Percentiles rank a stretch among this genome's conserved stretches.
Evolutionary conservation across 2,329 filamentous ascomycete species (phyloP).

Genomic region (Colletotrichum camelliae): DNA sequence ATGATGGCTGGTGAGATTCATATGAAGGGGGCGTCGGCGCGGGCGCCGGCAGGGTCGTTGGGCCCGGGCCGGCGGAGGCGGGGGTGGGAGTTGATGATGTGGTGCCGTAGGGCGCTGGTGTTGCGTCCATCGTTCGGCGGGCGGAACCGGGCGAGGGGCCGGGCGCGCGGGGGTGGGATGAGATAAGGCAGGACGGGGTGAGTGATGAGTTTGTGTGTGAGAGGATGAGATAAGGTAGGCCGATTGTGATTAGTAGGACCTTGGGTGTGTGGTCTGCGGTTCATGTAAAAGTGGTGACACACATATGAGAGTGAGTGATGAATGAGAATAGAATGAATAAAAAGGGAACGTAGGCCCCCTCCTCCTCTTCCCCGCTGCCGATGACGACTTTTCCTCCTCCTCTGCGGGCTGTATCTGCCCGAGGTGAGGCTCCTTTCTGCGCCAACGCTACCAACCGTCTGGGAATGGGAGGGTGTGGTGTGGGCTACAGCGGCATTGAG

Average conservation of each 20-base stretch:
- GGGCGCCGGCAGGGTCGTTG: neutral
- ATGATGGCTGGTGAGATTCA: neutral
- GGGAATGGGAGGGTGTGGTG: neutral
- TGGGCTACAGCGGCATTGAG: neutral
- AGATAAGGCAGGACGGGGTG: neutral
- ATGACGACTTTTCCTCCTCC: neutral
- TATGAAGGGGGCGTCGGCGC: neutral
- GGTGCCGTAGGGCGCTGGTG: conserved; percentile 8
- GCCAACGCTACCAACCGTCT: neutral
- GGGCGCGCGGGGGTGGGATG: neutral
- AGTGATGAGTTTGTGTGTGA: neutral
- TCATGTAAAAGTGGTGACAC: conserved; percentile 8
- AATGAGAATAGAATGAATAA: neutral
- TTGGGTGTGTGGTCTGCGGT: neutral
- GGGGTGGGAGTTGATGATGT: neutral
- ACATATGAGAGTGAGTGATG: neutral
- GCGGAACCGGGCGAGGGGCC: conserved; percentile 13
- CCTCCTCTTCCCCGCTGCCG: neutral
- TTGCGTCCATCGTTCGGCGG: conserved; percentile 12
- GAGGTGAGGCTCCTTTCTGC: neutral
- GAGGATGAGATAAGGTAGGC: neutral
- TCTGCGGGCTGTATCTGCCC: neutral
- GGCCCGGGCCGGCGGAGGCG: neutral
- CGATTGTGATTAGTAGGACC: neutral
- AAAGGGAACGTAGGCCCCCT: neutral